Conservation (phyloP, 768 basidiomycete genomes). For the Leccinum subtestaceum region DNA sequence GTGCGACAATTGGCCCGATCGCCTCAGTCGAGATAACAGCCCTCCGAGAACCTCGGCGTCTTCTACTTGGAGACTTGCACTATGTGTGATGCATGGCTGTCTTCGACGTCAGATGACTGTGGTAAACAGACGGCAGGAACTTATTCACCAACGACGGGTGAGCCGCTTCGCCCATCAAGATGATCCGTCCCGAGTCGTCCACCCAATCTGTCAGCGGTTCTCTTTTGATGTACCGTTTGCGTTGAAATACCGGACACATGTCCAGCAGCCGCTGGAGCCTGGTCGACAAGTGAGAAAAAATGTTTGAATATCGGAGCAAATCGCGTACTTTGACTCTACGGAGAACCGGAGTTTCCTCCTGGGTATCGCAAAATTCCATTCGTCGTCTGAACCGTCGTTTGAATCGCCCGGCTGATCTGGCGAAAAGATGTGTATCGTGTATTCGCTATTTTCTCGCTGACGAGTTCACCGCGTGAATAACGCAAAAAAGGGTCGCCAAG, state of each 20-base stretch:
- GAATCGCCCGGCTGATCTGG: conserved; percentile 33
- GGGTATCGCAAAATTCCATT: conserved; percentile 36
- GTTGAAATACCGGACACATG: conserved; percentile 33
- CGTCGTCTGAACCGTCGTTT: conserved; percentile 15
- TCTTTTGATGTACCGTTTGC: conserved; percentile 31
- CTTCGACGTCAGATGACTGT: conserved; percentile 1
- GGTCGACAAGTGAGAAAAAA: background rate
- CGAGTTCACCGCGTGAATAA: background rate
- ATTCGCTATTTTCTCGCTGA: conserved; percentile 36
- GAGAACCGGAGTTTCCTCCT: conserved; percentile 32
- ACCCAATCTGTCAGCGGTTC: conserved; percentile 41
- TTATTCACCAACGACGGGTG: conserved; percentile 49
- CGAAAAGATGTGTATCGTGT: conserved; percentile 37
- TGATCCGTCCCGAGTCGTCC: conserved; percentile 45
- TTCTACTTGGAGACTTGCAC: conserved; percentile 29
- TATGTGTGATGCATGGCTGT: conserved; percentile 46
- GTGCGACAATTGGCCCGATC: conserved; percentile 42
- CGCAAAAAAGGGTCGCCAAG: background rate
- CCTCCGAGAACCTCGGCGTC: conserved; percentile 30
- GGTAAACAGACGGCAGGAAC: background rate
- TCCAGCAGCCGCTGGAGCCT: conserved; percentile 38
- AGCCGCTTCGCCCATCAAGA: conserved; percentile 55
- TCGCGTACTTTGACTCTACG: conserved; percentile 36
- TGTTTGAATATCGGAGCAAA: background rate
- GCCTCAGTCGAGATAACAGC: conserved; percentile 40